Percentiles rank a stretch among this genome's conserved stretches.
Evolutionary conservation across 23 red algal species (phyloP).

Genomic region (Gracilaria domingensis): DNA sequence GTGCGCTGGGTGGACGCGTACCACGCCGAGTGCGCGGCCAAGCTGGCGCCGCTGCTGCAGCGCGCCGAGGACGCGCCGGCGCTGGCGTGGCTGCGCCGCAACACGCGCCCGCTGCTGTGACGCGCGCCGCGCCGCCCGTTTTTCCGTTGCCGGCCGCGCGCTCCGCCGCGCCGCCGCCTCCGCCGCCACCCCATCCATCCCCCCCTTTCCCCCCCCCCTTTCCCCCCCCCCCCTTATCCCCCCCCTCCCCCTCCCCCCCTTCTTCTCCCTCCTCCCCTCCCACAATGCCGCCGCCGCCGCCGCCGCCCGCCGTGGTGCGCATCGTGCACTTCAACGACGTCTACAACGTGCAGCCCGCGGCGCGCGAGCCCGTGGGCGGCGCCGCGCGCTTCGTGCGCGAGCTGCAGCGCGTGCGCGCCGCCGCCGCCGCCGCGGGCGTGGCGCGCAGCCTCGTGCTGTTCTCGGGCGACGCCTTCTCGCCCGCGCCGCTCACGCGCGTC

Average conservation of each 20-base stretch:
- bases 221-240: no score
- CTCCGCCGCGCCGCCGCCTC: no score
- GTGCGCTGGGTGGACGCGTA: conserved; percentile 85
- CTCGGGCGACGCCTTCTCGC: conserved; percentile 71
- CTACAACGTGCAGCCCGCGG: conserved; percentile 58
- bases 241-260: no score
- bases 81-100: conserved; percentile 31
- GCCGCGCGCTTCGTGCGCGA: conserved; percentile 74
- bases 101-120: conserved; percentile 58
- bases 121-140: neutral
- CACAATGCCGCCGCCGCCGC: neutral
- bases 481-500: conserved; percentile 48
- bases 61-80: conserved; percentile 50
- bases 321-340: conserved; percentile 68
- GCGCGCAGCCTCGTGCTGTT: conserved; percentile 40
- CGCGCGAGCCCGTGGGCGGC: conserved; percentile 66
- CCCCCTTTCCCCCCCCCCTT: no score
- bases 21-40: conserved; percentile 65
- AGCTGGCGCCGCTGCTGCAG: conserved; percentile 73
- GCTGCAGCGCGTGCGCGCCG: neutral
- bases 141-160: no score
- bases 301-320: neutral
- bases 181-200: no score
- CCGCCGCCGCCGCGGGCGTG: neutral
- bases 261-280: no score